These are phyloP conservation scores for Cyphellophora attinorum DNA, from an alignment of 2,329 filamentous ascomycete species.

Conservation along the genomic window DNA sequence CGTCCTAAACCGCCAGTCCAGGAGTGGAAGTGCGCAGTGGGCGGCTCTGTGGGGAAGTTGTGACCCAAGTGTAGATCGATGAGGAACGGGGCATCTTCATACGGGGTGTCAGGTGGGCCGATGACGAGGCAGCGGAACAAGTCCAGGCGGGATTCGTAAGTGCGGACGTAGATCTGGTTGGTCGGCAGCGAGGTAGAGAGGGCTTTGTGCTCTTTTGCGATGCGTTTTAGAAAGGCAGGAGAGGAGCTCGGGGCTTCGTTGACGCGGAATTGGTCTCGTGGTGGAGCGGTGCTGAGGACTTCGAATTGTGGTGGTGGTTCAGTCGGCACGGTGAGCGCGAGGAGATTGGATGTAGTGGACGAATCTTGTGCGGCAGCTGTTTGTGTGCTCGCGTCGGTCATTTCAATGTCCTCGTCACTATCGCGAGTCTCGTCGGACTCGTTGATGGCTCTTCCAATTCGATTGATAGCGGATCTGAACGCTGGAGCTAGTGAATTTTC, in stretches of 20 bases:
- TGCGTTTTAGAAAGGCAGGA: conserved; percentile 34
- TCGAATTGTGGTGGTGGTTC: conserved; percentile 24
- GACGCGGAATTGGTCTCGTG: conserved; percentile 29
- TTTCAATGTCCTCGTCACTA: conserved; percentile 7
- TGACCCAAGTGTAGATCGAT: conserved; percentile 46
- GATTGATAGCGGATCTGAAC: no score
- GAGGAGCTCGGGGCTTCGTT: conserved; percentile 20
- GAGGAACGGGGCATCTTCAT: conserved; percentile 52
- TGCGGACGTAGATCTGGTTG: conserved; percentile 45
- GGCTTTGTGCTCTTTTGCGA: conserved; percentile 50
- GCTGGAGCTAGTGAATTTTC: no score
- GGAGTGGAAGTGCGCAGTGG: conserved; percentile 49
- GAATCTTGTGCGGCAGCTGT: background rate
- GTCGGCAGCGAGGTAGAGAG: conserved; percentile 43
- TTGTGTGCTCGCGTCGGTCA: conserved; percentile 3
- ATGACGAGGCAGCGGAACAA: conserved; percentile 50
- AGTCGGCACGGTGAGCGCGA: conserved; percentile 1
- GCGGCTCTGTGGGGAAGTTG: conserved; percentile 43
- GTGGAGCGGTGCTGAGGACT: conserved; percentile 33
- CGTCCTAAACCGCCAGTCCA: conserved; percentile 44
- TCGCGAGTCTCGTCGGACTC: conserved; percentile 8
- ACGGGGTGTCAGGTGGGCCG: conserved; percentile 50
- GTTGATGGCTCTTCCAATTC: conserved; percentile 10
- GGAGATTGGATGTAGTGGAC: background rate
- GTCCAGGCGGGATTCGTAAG: conserved; percentile 51